Evolutionary conservation across 345 rosid genomes (phyloP).

Genomic region (Dipteronia sinensis): DNA sequence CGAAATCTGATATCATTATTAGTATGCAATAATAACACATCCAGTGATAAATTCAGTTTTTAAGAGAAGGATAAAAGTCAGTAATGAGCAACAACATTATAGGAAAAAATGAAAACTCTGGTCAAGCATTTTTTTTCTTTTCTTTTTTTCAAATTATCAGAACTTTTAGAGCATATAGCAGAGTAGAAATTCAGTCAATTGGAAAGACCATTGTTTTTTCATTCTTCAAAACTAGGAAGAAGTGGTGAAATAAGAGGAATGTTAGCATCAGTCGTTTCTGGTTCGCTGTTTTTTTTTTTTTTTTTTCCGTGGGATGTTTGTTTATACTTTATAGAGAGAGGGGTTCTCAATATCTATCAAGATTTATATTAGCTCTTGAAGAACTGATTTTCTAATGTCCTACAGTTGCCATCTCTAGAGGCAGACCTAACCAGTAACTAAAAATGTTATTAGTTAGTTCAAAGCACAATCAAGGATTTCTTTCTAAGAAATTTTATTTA

Average conservation of each 20-base stretch:
- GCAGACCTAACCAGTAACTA: too few species aligned
- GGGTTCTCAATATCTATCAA: too few species aligned
- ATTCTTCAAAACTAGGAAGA: background rate
- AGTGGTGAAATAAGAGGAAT: background rate
- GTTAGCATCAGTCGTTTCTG: background rate
- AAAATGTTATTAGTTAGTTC: too few species aligned
- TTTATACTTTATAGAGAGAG: background rate
- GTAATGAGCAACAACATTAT: background rate
- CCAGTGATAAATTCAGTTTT: too few species aligned
- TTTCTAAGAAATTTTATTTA: too few species aligned
- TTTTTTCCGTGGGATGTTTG: too few species aligned
- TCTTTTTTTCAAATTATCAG: background rate
- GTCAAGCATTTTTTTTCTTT: background rate
- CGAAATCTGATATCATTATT: background rate
- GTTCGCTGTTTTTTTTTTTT: too few species aligned
- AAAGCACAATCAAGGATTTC: too few species aligned
- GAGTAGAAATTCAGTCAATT: background rate
- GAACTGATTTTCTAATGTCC: too few species aligned
- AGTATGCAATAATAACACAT: background rate
- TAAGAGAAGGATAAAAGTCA: background rate
- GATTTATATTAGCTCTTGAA: too few species aligned
- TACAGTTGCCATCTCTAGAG: too few species aligned
- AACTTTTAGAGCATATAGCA: background rate
- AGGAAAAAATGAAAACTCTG: background rate
- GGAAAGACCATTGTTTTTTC: background rate